Percentiles rank a stretch among this genome's conserved stretches.
phyloP scores from a whole-genome alignment of 1,284 basidiomycete species.

The Boletus nobilissimus region DNA sequence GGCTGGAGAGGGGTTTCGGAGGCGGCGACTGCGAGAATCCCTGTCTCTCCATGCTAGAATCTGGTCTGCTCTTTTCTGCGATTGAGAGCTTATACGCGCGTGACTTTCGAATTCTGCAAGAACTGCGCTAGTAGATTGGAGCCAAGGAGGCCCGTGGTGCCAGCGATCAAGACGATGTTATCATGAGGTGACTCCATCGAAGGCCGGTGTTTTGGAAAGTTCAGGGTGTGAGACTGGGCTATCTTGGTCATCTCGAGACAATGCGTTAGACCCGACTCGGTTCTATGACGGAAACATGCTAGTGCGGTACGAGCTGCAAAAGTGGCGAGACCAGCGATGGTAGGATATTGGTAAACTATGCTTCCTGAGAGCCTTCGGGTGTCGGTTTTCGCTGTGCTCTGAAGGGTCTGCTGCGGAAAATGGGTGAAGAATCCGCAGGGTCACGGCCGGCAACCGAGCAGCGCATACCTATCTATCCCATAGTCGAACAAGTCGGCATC shows the following conservation, averaged over 20 bases:
- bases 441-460: neutral
- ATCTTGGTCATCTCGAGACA: slow-evolving; percentile 34
- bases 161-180: slow-evolving; percentile 42
- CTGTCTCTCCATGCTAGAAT: slow-evolving; percentile 29
- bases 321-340: slow-evolving; percentile 43
- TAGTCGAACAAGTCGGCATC: slow-evolving; percentile 24
- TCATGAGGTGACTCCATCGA: slow-evolving; percentile 1
- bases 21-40: slow-evolving; percentile 46
- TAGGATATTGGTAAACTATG: slow-evolving; percentile 51
- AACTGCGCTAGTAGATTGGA: slow-evolving; percentile 33
- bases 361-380: slow-evolving; percentile 35
- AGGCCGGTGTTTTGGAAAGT: slow-evolving; percentile 27
- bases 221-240: slow-evolving; percentile 10
- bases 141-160: slow-evolving; percentile 44
- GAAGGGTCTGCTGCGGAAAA: slow-evolving; percentile 47
- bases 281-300: slow-evolving; percentile 24
- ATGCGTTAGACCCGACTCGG: slow-evolving; percentile 23
- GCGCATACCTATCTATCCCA: slow-evolving; percentile 28
- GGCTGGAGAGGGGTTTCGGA: slow-evolving; percentile 40
- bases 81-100: slow-evolving; percentile 37
- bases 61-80: slow-evolving; percentile 24
- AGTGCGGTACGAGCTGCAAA: slow-evolving; percentile 30
- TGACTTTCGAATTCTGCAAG: slow-evolving; percentile 22
- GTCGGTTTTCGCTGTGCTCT: slow-evolving; percentile 31
- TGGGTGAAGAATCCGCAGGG: neutral